phyloP scores from a whole-genome alignment of 352 stramenopile genomes.

The Globisporangium barbulae region DNA sequence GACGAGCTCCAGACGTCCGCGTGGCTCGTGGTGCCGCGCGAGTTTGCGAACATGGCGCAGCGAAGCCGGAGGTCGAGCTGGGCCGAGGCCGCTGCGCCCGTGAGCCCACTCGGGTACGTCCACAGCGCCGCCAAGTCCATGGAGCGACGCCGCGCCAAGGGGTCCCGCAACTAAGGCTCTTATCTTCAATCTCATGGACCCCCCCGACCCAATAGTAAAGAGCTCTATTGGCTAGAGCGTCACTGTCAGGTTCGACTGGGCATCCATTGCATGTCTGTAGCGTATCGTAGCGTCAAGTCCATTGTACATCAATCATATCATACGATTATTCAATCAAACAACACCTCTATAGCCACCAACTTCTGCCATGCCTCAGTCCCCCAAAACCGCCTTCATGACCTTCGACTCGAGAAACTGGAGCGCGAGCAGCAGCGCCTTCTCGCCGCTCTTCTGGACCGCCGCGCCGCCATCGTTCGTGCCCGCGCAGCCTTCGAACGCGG shows the following conservation, averaged over 20 bases:
- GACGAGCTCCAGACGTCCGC: conserved; percentile 33
- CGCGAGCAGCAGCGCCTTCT: conserved; percentile 55
- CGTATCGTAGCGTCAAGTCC: not conserved
- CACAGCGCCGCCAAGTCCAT: conserved; percentile 5
- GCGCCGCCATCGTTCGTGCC: conserved; percentile 7
- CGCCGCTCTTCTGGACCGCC: conserved; percentile 39
- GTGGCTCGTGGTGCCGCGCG: conserved; percentile 43
- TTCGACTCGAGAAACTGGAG: conserved; percentile 37
- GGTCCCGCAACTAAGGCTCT: not conserved
- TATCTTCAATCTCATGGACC: not conserved
- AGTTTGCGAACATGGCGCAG: conserved; percentile 20
- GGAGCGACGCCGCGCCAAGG: conserved; percentile 8
- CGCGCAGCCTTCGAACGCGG: conserved; percentile 62
- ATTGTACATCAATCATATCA: not conserved
- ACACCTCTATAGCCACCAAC: not conserved
- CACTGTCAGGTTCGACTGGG: not conserved
- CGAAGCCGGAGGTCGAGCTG: conserved; percentile 1
- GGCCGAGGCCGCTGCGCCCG: not conserved
- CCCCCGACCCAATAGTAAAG: not conserved
- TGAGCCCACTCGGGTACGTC: conserved; percentile 1
- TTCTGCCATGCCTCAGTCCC: not conserved
- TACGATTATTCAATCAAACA: not conserved
- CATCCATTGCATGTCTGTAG: not conserved
- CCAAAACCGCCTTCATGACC: not conserved
- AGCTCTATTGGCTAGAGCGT: not conserved